These are phyloP conservation scores for Trametes polyzona DNA, from an alignment of 1,284 basidiomycete species.

Conservation along the genomic window DNA sequence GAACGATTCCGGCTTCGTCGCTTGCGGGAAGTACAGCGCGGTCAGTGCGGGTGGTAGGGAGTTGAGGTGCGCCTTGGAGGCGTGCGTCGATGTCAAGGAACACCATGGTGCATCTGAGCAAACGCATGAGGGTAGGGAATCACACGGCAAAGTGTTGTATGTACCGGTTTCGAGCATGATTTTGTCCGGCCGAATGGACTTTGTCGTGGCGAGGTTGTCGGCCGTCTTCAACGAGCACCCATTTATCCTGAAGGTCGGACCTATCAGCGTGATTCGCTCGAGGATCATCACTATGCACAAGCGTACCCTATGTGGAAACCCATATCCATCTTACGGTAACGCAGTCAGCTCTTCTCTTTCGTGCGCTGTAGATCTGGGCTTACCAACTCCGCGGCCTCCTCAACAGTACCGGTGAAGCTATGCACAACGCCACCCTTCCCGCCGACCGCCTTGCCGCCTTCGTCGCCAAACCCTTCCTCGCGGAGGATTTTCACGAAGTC, in stretches of 20 bases:
- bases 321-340: slow-evolving; percentile 58
- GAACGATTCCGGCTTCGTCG: slow-evolving; percentile 73
- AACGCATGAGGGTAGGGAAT: background rate
- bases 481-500: slow-evolving; percentile 75
- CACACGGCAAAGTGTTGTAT: slow-evolving; percentile 15
- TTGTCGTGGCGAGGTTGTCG: slow-evolving; percentile 68
- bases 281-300: background rate
- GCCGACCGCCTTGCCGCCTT: slow-evolving; percentile 58
- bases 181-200: slow-evolving; percentile 63
- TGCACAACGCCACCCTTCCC: slow-evolving; percentile 82
- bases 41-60: slow-evolving; percentile 54
- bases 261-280: background rate
- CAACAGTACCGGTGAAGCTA: slow-evolving; percentile 78
- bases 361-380: slow-evolving; percentile 28
- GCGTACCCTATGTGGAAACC: slow-evolving; percentile 67
- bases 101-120: slow-evolving; percentile 83
- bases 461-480: slow-evolving; percentile 65
- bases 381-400: slow-evolving; percentile 75
- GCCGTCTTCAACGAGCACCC: slow-evolving; percentile 86
- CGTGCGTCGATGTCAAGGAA: slow-evolving; percentile 76
- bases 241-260: slow-evolving; percentile 55
- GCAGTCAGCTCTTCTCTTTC: slow-evolving; percentile 8
- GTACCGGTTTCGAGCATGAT: slow-evolving; percentile 84
- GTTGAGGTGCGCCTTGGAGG: slow-evolving; percentile 63
- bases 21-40: slow-evolving; percentile 55